Conservation (phyloP, 129 eudicot genomes). For the Helianthus tuberosus region DNA sequence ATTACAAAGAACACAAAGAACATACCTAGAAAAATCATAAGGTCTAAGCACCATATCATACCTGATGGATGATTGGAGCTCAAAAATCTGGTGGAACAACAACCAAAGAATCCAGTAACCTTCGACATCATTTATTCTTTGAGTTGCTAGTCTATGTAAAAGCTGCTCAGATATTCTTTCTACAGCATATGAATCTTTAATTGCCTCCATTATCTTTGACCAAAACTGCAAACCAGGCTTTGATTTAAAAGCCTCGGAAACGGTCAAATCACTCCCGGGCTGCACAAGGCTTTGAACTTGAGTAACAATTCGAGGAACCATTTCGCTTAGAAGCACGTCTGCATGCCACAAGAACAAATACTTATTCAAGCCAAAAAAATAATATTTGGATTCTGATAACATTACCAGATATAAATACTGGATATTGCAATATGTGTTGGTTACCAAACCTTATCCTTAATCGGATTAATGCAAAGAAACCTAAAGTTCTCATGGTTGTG, state of each 20-base stretch:
- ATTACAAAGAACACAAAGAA: constrained; percentile 14
- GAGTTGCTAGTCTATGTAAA: constrained; percentile 64
- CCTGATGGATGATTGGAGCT: constrained; percentile 69
- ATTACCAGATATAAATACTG: neutral
- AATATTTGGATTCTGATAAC: neutral
- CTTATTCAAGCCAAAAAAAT: constrained; percentile 6
- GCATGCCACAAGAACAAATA: constrained; percentile 31
- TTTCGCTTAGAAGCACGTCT: constrained; percentile 75
- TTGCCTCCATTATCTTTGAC: constrained; percentile 73
- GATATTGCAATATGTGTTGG: constrained; percentile 7
- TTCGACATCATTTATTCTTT: constrained; percentile 60
- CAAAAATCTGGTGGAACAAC: constrained; percentile 58
- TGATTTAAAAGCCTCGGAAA: constrained; percentile 42
- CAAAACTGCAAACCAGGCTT: constrained; percentile 61
- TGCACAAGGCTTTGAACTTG: constrained; percentile 50
- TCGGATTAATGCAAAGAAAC: neutral
- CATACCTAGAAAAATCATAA: constrained; percentile 2
- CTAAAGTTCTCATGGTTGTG: neutral
- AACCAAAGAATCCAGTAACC: constrained; percentile 93
- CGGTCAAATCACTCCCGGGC: constrained; percentile 37
- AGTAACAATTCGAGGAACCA: constrained; percentile 55
- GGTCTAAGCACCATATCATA: constrained; percentile 20
- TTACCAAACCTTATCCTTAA: neutral
- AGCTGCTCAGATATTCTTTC: constrained; percentile 90
- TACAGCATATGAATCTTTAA: constrained; percentile 75